Base-by-base conservation (phyloP, 176 grass and related monocot species). In the Raddia guianensis region DNA sequence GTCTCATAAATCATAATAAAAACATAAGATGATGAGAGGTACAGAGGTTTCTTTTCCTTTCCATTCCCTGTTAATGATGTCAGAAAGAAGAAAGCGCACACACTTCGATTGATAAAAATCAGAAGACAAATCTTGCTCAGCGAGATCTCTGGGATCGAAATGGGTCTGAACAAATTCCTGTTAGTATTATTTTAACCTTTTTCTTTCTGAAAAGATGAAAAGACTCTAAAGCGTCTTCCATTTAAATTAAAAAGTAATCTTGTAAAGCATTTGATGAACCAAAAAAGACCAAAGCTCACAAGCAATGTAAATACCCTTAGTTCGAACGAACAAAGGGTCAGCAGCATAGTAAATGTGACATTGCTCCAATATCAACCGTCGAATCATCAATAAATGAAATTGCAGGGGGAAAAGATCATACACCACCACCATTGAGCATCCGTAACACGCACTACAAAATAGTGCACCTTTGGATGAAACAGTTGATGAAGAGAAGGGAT, bases 61-160 rank as follows among this genome's bases (percentile, higher is more conserved):
- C 12, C 27, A 55, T 81, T 57, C 8, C 4, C 13, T n/a, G 62
- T 10, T 56, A 73, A 50, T 55, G 3, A 48, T 73, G 43, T 57
- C 70, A 80, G 37, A 56, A 77, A 87, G 40, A 14, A 70, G 42
- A 15, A 50, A 49, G 63, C 35, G 27, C 20, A 42, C 20, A 42
- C 72, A 35, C 52, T 70, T 63, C 55, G 8, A 77, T n/a, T 35
- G 16, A 55, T n/a, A 77, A 63, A 77, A 63, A 71, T 32, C 42
- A n/a, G 21, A 77, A 32, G 60, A 12, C 53, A 77, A 63, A 87
- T 78, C 44, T 58, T 40, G 7, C 32, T 27, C 50, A 1, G 18
- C 49, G 9, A 20, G 27, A 72, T 78, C 27, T 19, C 43, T 20
- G 60, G 57, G 57, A 49, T 47, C 7, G 34, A 46, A 63, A 55